A percentile compares a stretch with the other conserved stretches of the same genome.
Conservation (phyloP, 176 grass and related monocot species). For the Carex littledalei region DNA sequence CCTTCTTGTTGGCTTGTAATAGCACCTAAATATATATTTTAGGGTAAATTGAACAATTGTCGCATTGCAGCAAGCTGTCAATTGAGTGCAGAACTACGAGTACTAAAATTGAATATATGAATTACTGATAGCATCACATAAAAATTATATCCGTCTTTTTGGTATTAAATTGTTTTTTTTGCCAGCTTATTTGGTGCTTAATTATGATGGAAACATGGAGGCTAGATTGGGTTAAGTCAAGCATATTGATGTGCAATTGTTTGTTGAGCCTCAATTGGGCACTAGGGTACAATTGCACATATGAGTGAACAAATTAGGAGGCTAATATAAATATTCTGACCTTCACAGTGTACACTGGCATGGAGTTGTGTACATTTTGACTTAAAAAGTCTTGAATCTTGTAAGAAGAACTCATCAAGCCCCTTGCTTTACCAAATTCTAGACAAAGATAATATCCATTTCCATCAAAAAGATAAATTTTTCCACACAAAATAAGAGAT, state of each 20-base stretch:
- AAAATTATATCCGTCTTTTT: background rate
- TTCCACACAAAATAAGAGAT: background rate
- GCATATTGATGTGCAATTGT: background rate
- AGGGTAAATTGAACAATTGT: background rate
- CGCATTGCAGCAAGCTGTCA: background rate
- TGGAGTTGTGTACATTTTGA: slow-evolving; percentile 17
- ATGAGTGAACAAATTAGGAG: slow-evolving; percentile 9
- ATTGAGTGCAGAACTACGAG: background rate
- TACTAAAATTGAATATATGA: background rate
- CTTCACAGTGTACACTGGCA: slow-evolving; percentile 28
- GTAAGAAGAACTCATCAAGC: slow-evolving; percentile 33
- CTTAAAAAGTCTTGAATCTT: slow-evolving; percentile 12
- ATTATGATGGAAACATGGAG: background rate
- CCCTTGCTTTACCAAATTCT: slow-evolving; percentile 17
- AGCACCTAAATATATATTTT: background rate
- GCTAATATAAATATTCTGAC: slow-evolving; percentile 23
- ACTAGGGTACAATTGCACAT: background rate
- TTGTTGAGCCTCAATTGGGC: background rate
- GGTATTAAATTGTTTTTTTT: background rate
- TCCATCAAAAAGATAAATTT: background rate
- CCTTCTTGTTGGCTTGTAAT: background rate
- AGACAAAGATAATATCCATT: background rate
- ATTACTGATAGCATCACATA: background rate
- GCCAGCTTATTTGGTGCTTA: background rate
- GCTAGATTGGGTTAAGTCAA: background rate